These are phyloP conservation scores for Tetratostichococcus sp. DNA, from an alignment of 139 green algal species.

Conservation along the genomic window DNA sequence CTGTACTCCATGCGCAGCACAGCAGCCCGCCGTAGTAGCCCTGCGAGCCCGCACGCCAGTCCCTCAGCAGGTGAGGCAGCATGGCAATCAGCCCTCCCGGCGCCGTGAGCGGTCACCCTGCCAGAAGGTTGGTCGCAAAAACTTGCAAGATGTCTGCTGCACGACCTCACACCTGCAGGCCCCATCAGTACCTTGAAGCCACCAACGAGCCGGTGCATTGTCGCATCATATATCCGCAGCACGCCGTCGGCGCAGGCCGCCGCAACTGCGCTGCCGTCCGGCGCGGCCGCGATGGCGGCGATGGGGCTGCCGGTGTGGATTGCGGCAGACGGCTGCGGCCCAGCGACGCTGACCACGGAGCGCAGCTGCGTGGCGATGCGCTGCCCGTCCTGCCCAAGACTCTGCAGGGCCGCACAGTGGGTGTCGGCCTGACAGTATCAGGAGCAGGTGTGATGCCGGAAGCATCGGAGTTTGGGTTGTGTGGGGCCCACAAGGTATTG, in stretches of 20 bases:
- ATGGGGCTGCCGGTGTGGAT: slow-evolving; percentile 45
- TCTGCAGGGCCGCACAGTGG: too few species aligned
- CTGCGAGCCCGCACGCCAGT: slow-evolving; percentile 13
- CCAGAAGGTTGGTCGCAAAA: too few species aligned
- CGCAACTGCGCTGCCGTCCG: slow-evolving; percentile 69
- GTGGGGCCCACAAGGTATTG: too few species aligned
- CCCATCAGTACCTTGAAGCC: slow-evolving; percentile 79
- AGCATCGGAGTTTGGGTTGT: too few species aligned
- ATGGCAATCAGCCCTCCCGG: too few species aligned
- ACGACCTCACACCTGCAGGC: too few species aligned
- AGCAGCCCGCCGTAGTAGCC: slow-evolving; percentile 85
- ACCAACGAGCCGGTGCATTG: slow-evolving; percentile 34
- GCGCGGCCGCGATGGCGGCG: slow-evolving; percentile 63
- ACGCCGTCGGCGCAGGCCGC: slow-evolving; percentile 71
- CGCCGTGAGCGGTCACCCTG: too few species aligned
- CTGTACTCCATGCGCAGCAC: slow-evolving; percentile 82
- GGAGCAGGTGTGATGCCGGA: too few species aligned
- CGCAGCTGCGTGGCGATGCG: slow-evolving; percentile 17
- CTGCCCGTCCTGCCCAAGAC: slow-evolving; percentile 14
- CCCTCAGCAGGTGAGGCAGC: too few species aligned
- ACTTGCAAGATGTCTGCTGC: too few species aligned
- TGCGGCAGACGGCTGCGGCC: slow-evolving; percentile 10
- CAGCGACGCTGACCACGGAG: slow-evolving; percentile 4
- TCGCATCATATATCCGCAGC: slow-evolving; percentile 64
- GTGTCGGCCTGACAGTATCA: too few species aligned